phyloP scores from a whole-genome alignment of 1,139 yeast genomes.

The Kodamaea alishanica region DNA sequence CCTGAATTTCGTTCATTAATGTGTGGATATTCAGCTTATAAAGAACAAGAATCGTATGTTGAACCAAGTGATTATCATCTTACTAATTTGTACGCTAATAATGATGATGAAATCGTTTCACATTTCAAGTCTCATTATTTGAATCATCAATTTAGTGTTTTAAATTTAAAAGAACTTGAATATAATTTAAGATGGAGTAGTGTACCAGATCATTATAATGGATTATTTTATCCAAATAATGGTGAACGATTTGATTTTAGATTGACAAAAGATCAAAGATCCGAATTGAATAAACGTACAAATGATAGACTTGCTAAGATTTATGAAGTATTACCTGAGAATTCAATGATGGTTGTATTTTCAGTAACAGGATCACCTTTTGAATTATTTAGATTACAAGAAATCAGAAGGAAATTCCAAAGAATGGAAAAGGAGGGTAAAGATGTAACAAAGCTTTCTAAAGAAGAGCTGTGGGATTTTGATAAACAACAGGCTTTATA shows the following conservation, averaged over 20 bases:
- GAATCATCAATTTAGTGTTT: conserved; percentile 46
- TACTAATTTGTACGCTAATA: conserved; percentile 35
- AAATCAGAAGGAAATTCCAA: conserved; percentile 35
- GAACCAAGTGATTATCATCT: conserved; percentile 25
- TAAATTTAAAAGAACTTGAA: conserved; percentile 60
- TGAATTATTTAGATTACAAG: conserved; percentile 48
- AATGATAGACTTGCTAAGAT: conserved; percentile 46
- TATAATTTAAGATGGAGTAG: conserved; percentile 28
- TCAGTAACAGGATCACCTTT: conserved; percentile 63
- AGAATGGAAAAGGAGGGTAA: conserved; percentile 33
- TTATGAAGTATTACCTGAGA: conserved; percentile 51
- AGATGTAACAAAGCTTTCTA: conserved; percentile 38
- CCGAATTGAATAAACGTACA: conserved; percentile 17
- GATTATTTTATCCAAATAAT: conserved; percentile 5
- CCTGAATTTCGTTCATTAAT: conserved; percentile 30
- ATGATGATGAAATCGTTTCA: conserved; percentile 59
- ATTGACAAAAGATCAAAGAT: conserved; percentile 5
- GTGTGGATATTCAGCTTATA: conserved; percentile 30
- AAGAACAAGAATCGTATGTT: conserved; percentile 9
- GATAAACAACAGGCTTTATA: conserved; percentile 41
- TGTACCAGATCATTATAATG: conserved; percentile 12
- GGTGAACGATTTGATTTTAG: conserved; percentile 2
- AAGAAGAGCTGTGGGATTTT: conserved; percentile 50
- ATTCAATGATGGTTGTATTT: conserved; percentile 58
- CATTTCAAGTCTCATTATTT: conserved; percentile 32